These are phyloP conservation scores for Solanum virginianum DNA, from an alignment of 257 asterid species.

Conservation along the genomic window DNA sequence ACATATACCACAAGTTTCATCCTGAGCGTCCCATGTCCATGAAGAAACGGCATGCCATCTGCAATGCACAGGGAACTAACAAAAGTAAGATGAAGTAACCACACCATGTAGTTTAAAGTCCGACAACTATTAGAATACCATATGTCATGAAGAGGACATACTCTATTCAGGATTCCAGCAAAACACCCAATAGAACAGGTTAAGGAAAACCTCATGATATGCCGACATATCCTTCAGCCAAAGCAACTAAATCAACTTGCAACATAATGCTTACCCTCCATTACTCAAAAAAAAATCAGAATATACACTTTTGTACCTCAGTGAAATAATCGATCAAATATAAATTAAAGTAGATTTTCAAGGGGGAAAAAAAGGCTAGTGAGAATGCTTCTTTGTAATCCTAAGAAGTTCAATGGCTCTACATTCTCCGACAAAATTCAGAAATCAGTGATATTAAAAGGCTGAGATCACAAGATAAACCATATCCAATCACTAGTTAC, in stretches of 20 bases:
- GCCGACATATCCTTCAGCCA: background rate
- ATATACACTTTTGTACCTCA: background rate
- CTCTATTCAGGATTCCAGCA: slow-evolving; percentile 38
- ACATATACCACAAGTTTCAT: slow-evolving; percentile 89
- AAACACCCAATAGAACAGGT: slow-evolving; percentile 16
- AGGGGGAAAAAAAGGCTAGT: background rate
- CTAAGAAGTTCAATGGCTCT: background rate
- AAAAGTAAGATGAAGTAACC: background rate
- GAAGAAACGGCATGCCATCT: slow-evolving; percentile 90
- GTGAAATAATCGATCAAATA: background rate
- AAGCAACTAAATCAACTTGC: background rate
- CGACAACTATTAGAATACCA: background rate
- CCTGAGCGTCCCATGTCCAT: slow-evolving; percentile 99
- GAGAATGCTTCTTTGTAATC: background rate
- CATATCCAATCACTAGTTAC: background rate
- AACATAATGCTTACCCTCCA: background rate
- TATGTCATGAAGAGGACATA: slow-evolving; percentile 20
- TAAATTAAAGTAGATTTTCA: background rate
- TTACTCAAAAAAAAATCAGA: background rate
- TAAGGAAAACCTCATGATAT: slow-evolving; percentile 23
- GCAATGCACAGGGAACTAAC: background rate
- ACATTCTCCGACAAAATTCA: background rate
- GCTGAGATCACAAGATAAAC: background rate
- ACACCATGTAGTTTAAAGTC: background rate
- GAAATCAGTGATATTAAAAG: background rate